Evolutionary conservation across 176 grass and related monocot genomes (phyloP), one percentile per base, ranked within the genome.

Genomic region (Musa itinerans): DNA sequence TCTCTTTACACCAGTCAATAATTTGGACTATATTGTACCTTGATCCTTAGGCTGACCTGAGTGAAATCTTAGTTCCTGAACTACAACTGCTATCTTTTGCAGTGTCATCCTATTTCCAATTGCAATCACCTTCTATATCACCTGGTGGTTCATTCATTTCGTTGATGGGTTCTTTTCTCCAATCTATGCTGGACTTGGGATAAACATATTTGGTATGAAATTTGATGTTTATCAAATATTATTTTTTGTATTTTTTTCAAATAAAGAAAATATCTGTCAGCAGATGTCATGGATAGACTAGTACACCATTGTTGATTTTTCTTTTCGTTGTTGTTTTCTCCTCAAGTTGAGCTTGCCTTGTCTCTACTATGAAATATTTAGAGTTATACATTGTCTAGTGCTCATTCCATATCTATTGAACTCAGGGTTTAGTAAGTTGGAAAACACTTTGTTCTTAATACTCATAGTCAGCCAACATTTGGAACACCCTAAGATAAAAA

Each of bases 91-190:
- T 69, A 43, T 16, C 24, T 70, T 48, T 70, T 79, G 77, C 77
- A 79, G 66, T 59, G 65, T 79, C 2, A 79, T 79, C 77, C 19
- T 79, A 25, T 71, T 79, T 71, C 77, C 77, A 21, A 79, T 79
- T 50, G 77, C 77, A 15, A 79, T 79, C 52, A 79, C 77, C 53
- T 79, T 79, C 77, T 79, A 79, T 48, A 61, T 79, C 77, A 79
- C 77, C 10, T 79, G 77, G 77, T 79, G 77, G 77, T 79, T 79
- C 49, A 59, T 79, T 70, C 77, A 69, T 79, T 79, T 71, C 17
- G 66, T 79, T 29, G 77, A 79, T 79, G 77, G 77, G 14, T 79
- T 79, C 71, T 79, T 79, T 55, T 79, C 77, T 69, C 77, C 77
- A 59, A 79, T 79, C 54, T 79, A 79, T 70, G 53, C 77, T 79